Evolutionary conservation across 192 early-diverging fungal genomes (phyloP), one percentile per base, ranked within the genome.

Genomic region (Paraglomus brasilianum): DNA sequence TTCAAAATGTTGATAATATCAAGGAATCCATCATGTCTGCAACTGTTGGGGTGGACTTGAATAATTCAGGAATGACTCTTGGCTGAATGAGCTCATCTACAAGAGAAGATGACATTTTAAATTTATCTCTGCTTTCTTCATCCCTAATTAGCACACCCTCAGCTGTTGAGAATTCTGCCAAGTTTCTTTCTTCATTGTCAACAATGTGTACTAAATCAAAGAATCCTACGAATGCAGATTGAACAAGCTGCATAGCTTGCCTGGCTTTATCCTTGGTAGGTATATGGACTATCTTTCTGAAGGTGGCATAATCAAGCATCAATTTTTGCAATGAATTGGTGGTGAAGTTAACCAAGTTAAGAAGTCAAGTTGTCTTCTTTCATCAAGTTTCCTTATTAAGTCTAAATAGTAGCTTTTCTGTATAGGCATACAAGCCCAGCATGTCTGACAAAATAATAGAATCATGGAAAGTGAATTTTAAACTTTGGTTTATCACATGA

Each of bases 1-100:
- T 72, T 66, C 15, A 76, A 58, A 42, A 72, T 65, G 24, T 60
- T 62, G 36, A 75, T 40, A 48, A 55, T 72, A 68, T 71, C 55
- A 57, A 76, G 57, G 6, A 64, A 46, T 0, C 21, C 36, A 51
- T 46, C 48, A 36, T 38, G 6, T 70, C 22, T 59, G 56, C 15
- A 48, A 5, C 15, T 61, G n/a, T 46, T 39, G 69, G 69, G 41
- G 42, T 0, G 22, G 53, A 59, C 24, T 22, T 14, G 44, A 46
- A 70, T 36, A 59, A 17, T 48, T 17, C 22, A 40, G 57, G 24
- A 71, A 71, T 51, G 41, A 51, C 59, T 22, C 6, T 11, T 62
- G 6, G 5, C n/a, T 14, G 45, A n/a, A 71, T 43, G 13, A 71
- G 21, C 24, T 8, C 36, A 53, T 64, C 59, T 64, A 63, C 9